A percentile compares a stretch with the other conserved stretches of the same genome.
phyloP scores from a whole-genome alignment of 1,284 basidiomycete genomes.

The Xerocomus minutiporus region DNA sequence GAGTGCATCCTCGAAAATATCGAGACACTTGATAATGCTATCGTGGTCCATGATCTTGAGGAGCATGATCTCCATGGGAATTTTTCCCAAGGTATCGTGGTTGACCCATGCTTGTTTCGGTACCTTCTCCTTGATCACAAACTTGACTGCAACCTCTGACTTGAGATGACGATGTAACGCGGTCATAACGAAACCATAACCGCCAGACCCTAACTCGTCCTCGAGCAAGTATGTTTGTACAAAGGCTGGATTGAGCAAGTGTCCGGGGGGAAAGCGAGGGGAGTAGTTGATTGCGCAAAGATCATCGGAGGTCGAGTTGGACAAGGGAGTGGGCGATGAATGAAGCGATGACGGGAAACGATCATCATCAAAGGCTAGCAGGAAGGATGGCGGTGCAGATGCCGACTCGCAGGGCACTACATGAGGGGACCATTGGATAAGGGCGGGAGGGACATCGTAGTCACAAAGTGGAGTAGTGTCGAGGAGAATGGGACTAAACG shows the following conservation, averaged over 20 bases:
- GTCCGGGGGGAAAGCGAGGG: constrained; percentile 55
- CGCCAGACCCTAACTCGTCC: constrained; percentile 84
- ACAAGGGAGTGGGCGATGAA: neutral
- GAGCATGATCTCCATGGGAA: constrained; percentile 81
- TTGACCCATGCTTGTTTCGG: constrained; percentile 77
- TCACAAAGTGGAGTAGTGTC: neutral
- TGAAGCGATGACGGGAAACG: constrained; percentile 5
- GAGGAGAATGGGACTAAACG: neutral
- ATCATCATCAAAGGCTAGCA: constrained; percentile 18
- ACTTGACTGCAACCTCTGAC: constrained; percentile 86
- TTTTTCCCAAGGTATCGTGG: constrained; percentile 52
- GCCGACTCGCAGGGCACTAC: neutral
- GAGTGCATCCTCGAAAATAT: constrained; percentile 75
- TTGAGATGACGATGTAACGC: constrained; percentile 54
- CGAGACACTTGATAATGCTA: constrained; percentile 78
- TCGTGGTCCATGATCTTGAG: constrained; percentile 73
- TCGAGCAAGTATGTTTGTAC: constrained; percentile 62
- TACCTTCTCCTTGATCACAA: constrained; percentile 83
- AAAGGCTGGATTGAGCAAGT: constrained; percentile 66
- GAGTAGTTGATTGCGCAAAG: constrained; percentile 44
- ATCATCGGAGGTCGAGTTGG: constrained; percentile 3
- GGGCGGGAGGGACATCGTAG: neutral
- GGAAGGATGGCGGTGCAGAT: constrained; percentile 20
- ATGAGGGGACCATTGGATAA: neutral
- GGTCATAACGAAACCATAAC: constrained; percentile 90